Evolutionary conservation across 192 early-diverging fungal genomes (phyloP).

Genomic region (Funneliformis geosporum): DNA sequence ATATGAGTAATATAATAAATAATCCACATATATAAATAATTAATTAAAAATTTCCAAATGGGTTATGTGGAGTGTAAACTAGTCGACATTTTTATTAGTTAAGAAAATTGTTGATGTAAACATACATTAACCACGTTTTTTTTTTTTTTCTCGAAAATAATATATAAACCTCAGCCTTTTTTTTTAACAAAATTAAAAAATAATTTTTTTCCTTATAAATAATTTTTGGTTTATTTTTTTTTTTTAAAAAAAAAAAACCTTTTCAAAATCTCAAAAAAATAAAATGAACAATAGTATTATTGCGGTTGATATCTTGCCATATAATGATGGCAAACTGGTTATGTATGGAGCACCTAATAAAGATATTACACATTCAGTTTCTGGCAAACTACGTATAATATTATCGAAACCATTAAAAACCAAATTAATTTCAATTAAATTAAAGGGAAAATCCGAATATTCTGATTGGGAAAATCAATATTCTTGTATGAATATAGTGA

Average conservation of each 20-base stretch:
- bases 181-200: too few relatives aligned
- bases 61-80: too few relatives aligned
- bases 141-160: too few relatives aligned
- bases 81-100: too few relatives aligned
- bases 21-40: too few relatives aligned
- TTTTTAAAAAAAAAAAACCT: not conserved
- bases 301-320: conserved; percentile 29
- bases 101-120: too few relatives aligned
- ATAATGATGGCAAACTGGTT: conserved; percentile 23
- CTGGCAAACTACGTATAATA: conserved; percentile 28
- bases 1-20: too few relatives aligned
- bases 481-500: conserved; percentile 22
- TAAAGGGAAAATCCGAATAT: conserved; percentile 32
- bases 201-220: too few relatives aligned
- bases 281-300: conserved; percentile 31
- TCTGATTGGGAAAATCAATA: conserved; percentile 35
- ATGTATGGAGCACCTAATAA: conserved; percentile 33
- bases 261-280: not conserved
- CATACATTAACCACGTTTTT: too few relatives aligned
- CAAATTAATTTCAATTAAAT: conserved; percentile 20
- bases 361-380: conserved; percentile 3
- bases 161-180: too few relatives aligned
- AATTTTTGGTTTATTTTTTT: not conserved
- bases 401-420: conserved; percentile 27
- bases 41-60: too few relatives aligned